Evolutionary conservation across 1,139 yeast species (phyloP), one percentile per base, ranked within the genome.

Genomic region (Diutina catenulata): DNA sequence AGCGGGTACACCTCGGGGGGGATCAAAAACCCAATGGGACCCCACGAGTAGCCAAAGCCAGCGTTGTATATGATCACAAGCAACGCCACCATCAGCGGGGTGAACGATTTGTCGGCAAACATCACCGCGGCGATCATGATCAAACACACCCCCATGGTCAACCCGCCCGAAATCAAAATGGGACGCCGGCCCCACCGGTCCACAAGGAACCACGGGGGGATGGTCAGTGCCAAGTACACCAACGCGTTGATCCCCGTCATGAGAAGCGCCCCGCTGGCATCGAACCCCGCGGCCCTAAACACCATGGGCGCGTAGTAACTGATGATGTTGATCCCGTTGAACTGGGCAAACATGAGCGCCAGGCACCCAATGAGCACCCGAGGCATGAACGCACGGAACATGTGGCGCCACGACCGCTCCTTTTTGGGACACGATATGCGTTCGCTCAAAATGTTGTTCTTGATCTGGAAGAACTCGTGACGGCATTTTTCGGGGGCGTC

Each of bases 251-350:
- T 55, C 4, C 76, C 78, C 2, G 77, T 71, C 68, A 72, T 68
- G 20, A 72, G 51, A 36, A 71, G 56, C 0, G 76, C 75, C 28
- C 64, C 57, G 27, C 70, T 57, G 42, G 70, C 68, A 43, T 57
- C 59, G 49, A 69, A 71, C 1, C 78, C 78, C 0, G 76, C 76
- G 45, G 67, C 60, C 41, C 59, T 64, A 48, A 71, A 72, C 25
- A 71, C 74, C 63, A 71, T 50, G 1, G 77, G 77, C 0, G 76
- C 76, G 45, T 72, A 72, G 46, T 72, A 72, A 2, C 72, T 62
- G 19, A 72, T 70, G 39, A 72, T 66, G 45, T 72, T 72, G 42
- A 72, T 72, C 10, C 78, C 78, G 45, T 71, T 70, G 44, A 71
- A 65, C 47, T 72, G 78, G 8, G 76, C 76, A 55, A 70, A 70